Evolutionary conservation across 2,329 filamentous ascomycete species (phyloP).

Genomic region (Pochonia chlamydosporia): DNA sequence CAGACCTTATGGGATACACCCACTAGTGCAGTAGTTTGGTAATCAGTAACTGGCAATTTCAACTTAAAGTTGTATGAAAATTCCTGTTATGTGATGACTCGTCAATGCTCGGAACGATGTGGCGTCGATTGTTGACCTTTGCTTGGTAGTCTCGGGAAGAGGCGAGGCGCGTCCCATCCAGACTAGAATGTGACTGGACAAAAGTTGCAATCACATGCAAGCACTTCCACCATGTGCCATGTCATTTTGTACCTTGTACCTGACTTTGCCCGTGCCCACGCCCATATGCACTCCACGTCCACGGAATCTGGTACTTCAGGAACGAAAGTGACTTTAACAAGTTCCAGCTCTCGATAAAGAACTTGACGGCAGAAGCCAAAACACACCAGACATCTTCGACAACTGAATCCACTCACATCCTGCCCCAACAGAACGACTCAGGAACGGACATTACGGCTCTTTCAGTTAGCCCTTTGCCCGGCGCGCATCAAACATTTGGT

Average conservation of each 20-base stretch:
- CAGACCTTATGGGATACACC: too few species aligned
- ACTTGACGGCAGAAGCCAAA: neutral
- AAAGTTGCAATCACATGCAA: neutral
- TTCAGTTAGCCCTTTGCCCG: constrained; percentile 1
- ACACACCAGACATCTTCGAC: neutral
- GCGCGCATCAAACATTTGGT: neutral
- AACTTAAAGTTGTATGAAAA: too few species aligned
- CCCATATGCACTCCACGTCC: too few species aligned
- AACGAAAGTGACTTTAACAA: too few species aligned
- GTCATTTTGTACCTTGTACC: neutral
- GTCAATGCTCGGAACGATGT: too few species aligned
- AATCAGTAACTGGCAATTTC: too few species aligned
- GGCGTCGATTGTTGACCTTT: neutral
- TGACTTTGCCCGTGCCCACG: too few species aligned
- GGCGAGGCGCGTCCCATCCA: neutral
- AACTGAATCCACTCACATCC: neutral
- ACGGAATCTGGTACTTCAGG: too few species aligned
- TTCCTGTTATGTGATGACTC: too few species aligned
- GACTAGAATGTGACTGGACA: neutral
- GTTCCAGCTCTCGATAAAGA: too few species aligned
- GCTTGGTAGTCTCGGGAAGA: neutral
- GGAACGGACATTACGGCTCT: constrained; percentile 4
- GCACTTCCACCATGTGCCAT: neutral
- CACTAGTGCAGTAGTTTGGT: too few species aligned
- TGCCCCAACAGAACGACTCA: too few species aligned